These are phyloP conservation scores for Ascochyta pisi DNA, from an alignment of 2,329 filamentous ascomycete species.

Conservation along the genomic window DNA sequence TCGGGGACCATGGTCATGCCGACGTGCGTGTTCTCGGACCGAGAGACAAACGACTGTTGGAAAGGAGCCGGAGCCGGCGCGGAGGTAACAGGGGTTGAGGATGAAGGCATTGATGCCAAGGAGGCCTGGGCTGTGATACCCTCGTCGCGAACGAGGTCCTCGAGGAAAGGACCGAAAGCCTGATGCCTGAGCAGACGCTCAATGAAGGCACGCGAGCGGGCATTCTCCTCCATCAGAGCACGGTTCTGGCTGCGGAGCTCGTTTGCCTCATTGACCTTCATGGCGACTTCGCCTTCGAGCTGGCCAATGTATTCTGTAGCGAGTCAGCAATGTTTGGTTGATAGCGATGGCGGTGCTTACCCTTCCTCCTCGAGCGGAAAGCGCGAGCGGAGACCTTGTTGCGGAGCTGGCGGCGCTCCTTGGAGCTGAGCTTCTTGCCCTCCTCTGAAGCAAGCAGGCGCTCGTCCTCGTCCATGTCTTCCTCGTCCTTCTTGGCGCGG, in stretches of 20 bases:
- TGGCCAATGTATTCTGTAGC: conserved; percentile 89
- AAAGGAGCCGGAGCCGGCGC: conserved; percentile 60
- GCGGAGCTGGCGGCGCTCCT: conserved; percentile 93
- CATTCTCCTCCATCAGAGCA: conserved; percentile 83
- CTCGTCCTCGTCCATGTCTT: conserved; percentile 99
- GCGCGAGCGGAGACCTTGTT: conserved; percentile 99
- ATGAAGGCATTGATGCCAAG: conserved; percentile 36
- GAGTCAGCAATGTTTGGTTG: conserved; percentile 56
- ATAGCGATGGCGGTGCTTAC: conserved; percentile 61
- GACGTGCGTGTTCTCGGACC: conserved; percentile 66
- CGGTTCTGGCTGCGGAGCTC: conserved; percentile 83
- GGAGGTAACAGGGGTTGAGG: conserved; percentile 39
- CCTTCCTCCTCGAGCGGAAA: conserved; percentile 97
- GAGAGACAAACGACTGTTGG: conserved; percentile 53
- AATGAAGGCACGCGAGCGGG: conserved; percentile 83
- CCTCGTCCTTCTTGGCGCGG: conserved; percentile 87
- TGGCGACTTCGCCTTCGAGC: conserved; percentile 86
- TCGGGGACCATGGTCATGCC: conserved; percentile 86
- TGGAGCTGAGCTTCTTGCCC: conserved; percentile 98
- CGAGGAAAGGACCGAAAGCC: conserved; percentile 56
- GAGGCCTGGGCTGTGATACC: conserved; percentile 41
- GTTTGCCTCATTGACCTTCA: conserved; percentile 82
- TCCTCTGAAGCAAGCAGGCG: conserved; percentile 92
- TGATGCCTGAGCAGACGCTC: conserved; percentile 68
- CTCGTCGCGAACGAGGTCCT: conserved; percentile 51